Conservation (phyloP, 1,284 basidiomycete genomes). For the Cutaneotrichosporon cyanovorans region DNA sequence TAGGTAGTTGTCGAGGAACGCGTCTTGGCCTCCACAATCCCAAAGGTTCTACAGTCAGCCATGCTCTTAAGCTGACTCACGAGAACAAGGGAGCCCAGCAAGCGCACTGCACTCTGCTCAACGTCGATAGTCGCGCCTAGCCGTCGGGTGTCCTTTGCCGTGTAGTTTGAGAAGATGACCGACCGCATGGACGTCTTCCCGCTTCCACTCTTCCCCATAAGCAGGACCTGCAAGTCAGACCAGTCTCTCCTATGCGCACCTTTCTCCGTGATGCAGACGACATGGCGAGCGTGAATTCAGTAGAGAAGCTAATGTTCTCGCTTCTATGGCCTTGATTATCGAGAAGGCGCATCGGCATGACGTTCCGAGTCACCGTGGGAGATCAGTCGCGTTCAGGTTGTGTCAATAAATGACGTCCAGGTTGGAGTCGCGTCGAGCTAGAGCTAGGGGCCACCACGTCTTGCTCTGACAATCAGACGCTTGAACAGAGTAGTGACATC, state of each 20-base stretch:
- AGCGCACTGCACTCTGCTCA: slow-evolving; percentile 93
- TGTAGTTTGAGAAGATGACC: slow-evolving; percentile 96
- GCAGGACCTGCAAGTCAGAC: slow-evolving; percentile 53
- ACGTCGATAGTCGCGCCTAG: slow-evolving; percentile 96
- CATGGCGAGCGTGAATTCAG: slow-evolving; percentile 19
- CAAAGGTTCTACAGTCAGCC: slow-evolving; percentile 61
- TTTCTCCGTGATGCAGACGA: slow-evolving; percentile 34
- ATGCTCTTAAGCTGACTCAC: slow-evolving; percentile 18
- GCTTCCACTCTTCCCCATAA: slow-evolving; percentile 83
- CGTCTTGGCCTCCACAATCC: slow-evolving; percentile 97
- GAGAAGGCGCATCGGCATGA: slow-evolving; percentile 3
- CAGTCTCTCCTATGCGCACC: slow-evolving; percentile 16
- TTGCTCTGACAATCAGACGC: too few relatives aligned
- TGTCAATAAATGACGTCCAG: neutral
- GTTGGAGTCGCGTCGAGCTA: neutral
- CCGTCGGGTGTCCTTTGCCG: slow-evolving; percentile 76
- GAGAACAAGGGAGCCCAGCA: slow-evolving; percentile 59
- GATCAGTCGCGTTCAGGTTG: neutral
- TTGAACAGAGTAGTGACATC: too few relatives aligned
- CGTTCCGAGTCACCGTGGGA: slow-evolving; percentile 17
- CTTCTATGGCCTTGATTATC: neutral
- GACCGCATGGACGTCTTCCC: slow-evolving; percentile 93
- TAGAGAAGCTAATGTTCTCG: neutral
- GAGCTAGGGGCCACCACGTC: too few relatives aligned
- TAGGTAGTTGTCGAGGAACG: slow-evolving; percentile 95